phyloP scores from a whole-genome alignment of 1,284 basidiomycete species.

The Somion occarium region DNA sequence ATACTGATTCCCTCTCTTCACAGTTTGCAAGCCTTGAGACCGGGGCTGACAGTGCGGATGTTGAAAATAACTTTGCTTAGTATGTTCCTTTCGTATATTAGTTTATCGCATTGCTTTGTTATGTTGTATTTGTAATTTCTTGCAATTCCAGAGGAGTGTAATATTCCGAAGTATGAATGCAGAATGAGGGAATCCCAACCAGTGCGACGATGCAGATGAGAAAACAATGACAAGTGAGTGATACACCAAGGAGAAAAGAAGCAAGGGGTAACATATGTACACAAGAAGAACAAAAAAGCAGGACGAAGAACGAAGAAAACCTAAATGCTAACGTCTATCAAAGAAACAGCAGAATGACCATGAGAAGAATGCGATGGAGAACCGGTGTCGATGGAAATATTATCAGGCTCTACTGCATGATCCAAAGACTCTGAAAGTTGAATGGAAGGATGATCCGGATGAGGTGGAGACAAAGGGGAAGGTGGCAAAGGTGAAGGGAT shows the following conservation, averaged over 20 bases:
- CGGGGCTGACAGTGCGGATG: constrained; percentile 85
- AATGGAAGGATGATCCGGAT: not conserved
- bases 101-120: constrained; percentile 7
- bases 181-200: constrained; percentile 1
- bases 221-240: constrained; percentile 8
- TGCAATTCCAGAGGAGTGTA: constrained; percentile 12
- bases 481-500: not conserved
- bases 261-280: not conserved
- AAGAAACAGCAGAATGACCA: constrained; percentile 14
- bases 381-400: not conserved
- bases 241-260: constrained; percentile 6
- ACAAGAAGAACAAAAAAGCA: too few relatives aligned
- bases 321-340: constrained; percentile 15
- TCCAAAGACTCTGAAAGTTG: not conserved
- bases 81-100: constrained; percentile 14
- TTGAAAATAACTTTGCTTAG: constrained; percentile 82
- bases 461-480: not conserved
- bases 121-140: constrained; percentile 14
- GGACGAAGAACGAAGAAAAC: not conserved
- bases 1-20: constrained; percentile 8
- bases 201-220: not conserved
- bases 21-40: constrained; percentile 83
- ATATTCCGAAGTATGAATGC: constrained; percentile 7
- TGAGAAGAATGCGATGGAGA: constrained; percentile 8
- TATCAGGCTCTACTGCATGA: not conserved